Base-by-base conservation (phyloP, 1,284 basidiomycete species). In the Trichosporon coremiiforme region DNA sequence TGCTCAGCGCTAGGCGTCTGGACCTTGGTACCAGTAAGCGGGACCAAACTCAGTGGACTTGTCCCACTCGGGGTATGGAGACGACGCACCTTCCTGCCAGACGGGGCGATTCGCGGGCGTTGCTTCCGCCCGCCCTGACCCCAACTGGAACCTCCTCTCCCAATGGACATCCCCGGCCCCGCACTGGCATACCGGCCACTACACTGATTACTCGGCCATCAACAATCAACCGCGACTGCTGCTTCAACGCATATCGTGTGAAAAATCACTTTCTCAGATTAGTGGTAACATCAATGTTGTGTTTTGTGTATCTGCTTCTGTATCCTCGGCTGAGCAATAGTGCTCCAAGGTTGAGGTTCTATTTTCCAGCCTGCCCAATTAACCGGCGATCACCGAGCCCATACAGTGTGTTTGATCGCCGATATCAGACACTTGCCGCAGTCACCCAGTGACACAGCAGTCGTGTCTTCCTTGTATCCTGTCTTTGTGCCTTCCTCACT, bases 371-470 rank as follows among this genome's bases (percentile, higher is more conserved):
- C 10, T 3, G n/a, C n/a, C n/a, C n/a, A 17, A 17, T 45, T 17
- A 45, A 15, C 47, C 47, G 47, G 47, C 47, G 20, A 22, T 53
- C 47, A 53, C 47, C 17, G 6, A 33, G 33, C 33, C 33, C 20
- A 9, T 9, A 4, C 20, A 53, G 3, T 20, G 20, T 20, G n/a
- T n/a, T 60, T 60, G 57, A 60, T 60, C 57, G 31, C 57, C 57
- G 57, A 60, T 60, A 33, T 33, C 57, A 31, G 57, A 60, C 20
- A 53, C 47, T 53, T 60, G 15, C 57, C 57, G 17, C 31, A 60
- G 33, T 8, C 33, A 6, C 15, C 15, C 20, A 25, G 29, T 60
- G 55, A 57, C 25, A 29, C 8, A 25, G 20, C 50, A 13, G 2
- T 10, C 7, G 57, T 33, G 57, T 20, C 55, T 20, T 25, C 55